Evolutionary conservation across 202 grass and related monocot species (phyloP).

Genomic region (Zoysia matrella): DNA sequence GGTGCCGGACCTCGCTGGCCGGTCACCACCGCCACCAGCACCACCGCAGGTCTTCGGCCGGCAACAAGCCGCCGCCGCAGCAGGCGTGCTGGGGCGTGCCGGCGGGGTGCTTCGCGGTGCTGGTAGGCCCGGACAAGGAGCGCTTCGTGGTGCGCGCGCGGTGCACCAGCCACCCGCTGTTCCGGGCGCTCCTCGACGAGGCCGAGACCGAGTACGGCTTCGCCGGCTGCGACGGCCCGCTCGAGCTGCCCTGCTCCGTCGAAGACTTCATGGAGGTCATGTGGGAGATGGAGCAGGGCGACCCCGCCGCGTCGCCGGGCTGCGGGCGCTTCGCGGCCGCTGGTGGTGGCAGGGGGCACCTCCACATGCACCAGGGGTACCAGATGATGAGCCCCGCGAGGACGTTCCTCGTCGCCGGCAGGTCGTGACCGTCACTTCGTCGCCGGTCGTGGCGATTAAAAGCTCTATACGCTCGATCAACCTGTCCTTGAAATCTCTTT

Average conservation of each 20-base stretch:
- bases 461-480: too few species aligned
- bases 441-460: too few species aligned
- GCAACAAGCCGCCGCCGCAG: not conserved
- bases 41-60: not conserved
- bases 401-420: conserved; percentile 35
- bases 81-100: not conserved
- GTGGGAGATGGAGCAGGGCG: conserved; percentile 67
- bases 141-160: conserved; percentile 61
- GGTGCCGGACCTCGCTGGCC: conserved; percentile 40
- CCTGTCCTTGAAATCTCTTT: not conserved
- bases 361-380: conserved; percentile 34
- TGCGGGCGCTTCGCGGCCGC: conserved; percentile 31
- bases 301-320: conserved; percentile 15
- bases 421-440: conserved; percentile 21
- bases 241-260: conserved; percentile 10
- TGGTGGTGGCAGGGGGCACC: not conserved
- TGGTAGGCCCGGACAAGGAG: conserved; percentile 66
- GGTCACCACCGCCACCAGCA: not conserved
- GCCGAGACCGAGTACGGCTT: conserved; percentile 77
- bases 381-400: not conserved
- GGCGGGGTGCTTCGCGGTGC: conserved; percentile 42
- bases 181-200: conserved; percentile 63
- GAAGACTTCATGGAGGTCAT: conserved; percentile 65
- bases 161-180: conserved; percentile 74
- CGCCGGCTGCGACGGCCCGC: not conserved